These are phyloP conservation scores for Nothophaeocryptopus gaeumannii DNA, from an alignment of 2,329 filamentous ascomycete species.

Conservation along the genomic window DNA sequence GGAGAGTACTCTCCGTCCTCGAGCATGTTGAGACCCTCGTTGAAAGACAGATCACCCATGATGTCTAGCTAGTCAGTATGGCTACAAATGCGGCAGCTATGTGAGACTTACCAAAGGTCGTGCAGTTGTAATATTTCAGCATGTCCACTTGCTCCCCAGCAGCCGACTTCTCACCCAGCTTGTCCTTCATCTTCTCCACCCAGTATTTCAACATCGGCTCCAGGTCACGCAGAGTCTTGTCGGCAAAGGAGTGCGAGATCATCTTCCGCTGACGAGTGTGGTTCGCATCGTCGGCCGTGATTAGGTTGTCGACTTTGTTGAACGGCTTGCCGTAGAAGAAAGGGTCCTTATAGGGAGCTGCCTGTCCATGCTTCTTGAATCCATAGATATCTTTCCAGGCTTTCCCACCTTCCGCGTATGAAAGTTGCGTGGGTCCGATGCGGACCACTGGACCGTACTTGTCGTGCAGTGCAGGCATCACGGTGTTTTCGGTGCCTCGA, in stretches of 20 bases:
- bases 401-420: constrained; percentile 29
- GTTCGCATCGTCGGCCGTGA: constrained; percentile 28
- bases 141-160: constrained; percentile 27
- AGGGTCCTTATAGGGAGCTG: constrained; percentile 22
- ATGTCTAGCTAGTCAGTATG: constrained; percentile 24
- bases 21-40: constrained; percentile 31
- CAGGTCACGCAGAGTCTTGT: constrained; percentile 32
- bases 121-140: constrained; percentile 34
- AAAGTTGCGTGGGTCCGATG: constrained; percentile 40
- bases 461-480: constrained; percentile 30
- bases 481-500: constrained; percentile 19
- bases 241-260: constrained; percentile 30
- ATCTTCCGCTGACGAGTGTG: constrained; percentile 29
- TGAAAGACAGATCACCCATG: constrained; percentile 34
- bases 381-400: constrained; percentile 32
- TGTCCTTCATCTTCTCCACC: constrained; percentile 24
- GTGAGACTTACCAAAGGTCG: constrained; percentile 20
- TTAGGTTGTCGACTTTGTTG: constrained; percentile 23
- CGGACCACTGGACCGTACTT: constrained; percentile 41
- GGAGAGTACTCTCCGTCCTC: constrained; percentile 29
- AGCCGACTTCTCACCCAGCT: constrained; percentile 22
- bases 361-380: constrained; percentile 21
- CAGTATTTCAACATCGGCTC: constrained; percentile 33
- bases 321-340: constrained; percentile 23
- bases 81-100: neutral